These are phyloP conservation scores for Dissoconium aciculare DNA, from an alignment of 2,329 filamentous ascomycete genomes.

Conservation along the genomic window DNA sequence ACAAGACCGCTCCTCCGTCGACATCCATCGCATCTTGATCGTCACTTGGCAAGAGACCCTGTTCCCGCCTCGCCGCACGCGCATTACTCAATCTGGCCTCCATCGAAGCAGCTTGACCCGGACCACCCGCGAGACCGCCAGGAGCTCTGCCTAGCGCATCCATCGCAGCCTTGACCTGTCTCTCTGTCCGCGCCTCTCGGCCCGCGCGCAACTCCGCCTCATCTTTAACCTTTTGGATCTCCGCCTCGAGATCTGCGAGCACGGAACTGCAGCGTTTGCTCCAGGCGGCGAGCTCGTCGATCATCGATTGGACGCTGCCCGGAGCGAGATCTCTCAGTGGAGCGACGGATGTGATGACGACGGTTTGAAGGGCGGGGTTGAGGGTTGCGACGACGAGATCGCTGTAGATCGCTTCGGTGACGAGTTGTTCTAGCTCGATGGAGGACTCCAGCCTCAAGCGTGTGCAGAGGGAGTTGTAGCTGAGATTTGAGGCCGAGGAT, in stretches of 20 bases:
- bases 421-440: slow-evolving; percentile 66
- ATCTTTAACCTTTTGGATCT: slow-evolving; percentile 52
- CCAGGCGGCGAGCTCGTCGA: slow-evolving; percentile 58
- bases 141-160: slow-evolving; percentile 14
- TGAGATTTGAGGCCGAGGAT: slow-evolving; percentile 42
- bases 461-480: slow-evolving; percentile 53
- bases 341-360: slow-evolving; percentile 66
- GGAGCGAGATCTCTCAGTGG: slow-evolving; percentile 76
- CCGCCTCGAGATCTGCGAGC: slow-evolving; percentile 57
- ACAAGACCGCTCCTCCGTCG: slow-evolving; percentile 11
- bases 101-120: slow-evolving; percentile 3
- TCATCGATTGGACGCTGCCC: slow-evolving; percentile 52
- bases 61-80: slow-evolving; percentile 10
- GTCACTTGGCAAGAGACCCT: slow-evolving; percentile 16
- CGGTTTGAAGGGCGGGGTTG: slow-evolving; percentile 58
- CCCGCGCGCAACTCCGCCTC: slow-evolving; percentile 28
- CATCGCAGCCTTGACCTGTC: slow-evolving; percentile 24
- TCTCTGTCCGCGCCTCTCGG: slow-evolving; percentile 28
- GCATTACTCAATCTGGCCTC: slow-evolving; percentile 7
- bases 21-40: slow-evolving; percentile 24
- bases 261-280: slow-evolving; percentile 60
- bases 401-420: slow-evolving; percentile 77
- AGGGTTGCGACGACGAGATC: slow-evolving; percentile 70
- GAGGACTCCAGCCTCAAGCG: slow-evolving; percentile 51
- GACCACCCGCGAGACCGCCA: too few species aligned